phyloP scores from a whole-genome alignment of 2,329 filamentous ascomycete genomes.

The Cytospora paraplurivora region DNA sequence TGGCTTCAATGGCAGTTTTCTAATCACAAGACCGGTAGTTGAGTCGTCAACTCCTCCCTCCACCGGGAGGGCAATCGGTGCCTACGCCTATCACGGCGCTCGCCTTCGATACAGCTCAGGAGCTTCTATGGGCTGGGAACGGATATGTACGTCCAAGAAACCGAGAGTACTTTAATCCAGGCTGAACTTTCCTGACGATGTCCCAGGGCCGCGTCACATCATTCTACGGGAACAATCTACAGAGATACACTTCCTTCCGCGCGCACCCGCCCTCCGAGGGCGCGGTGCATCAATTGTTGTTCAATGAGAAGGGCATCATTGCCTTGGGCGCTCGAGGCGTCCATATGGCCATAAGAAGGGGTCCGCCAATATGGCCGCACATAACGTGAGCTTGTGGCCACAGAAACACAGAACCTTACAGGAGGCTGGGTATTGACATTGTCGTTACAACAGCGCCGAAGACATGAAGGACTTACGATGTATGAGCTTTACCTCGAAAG shows the following conservation, averaged over 20 bases:
- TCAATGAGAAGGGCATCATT: conserved; percentile 88
- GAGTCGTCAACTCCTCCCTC: conserved; percentile 78
- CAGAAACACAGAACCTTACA: neutral
- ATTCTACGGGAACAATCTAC: conserved; percentile 82
- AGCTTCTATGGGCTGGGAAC: conserved; percentile 91
- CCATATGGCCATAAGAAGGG: conserved; percentile 84
- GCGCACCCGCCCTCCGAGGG: conserved; percentile 75
- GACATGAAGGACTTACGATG: conserved; percentile 87
- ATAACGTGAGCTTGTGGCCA: conserved; percentile 59
- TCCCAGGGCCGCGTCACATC: conserved; percentile 81
- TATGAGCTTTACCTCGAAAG: conserved; percentile 93
- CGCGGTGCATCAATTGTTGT: conserved; percentile 81
- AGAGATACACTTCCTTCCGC: conserved; percentile 87
- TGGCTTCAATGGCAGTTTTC: conserved; percentile 13
- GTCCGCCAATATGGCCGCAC: conserved; percentile 80
- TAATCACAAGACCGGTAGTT: conserved; percentile 54
- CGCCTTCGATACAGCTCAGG: conserved; percentile 85
- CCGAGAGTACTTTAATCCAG: neutral
- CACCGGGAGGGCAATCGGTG: conserved; percentile 65
- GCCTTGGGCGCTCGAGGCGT: conserved; percentile 81
- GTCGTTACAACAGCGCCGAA: conserved; percentile 52
- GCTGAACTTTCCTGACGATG: neutral
- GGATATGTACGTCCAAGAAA: conserved; percentile 67
- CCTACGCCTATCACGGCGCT: conserved; percentile 71
- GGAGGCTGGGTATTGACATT: conserved; percentile 11